Base-by-base conservation (phyloP, 1,284 basidiomycete species). In the Fomitiporia mediterranea region DNA sequence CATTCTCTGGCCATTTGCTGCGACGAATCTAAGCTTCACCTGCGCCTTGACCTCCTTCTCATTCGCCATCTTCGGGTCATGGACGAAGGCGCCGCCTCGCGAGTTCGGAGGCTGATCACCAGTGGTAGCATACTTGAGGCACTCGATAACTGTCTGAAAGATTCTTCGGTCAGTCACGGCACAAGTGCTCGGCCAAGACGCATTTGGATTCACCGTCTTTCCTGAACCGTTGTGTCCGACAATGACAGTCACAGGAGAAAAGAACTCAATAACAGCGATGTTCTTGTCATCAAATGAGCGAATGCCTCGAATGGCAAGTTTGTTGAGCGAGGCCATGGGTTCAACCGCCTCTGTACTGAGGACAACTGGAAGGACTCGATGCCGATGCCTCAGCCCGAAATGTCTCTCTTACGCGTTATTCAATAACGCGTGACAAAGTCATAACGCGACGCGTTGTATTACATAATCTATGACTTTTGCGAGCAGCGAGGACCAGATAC, bases 31-130 rank as follows among this genome's bases (percentile, higher is more conserved):
- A 32, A 99, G 75, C 68, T 95, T 92, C 60, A 99, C 96, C 72
- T 98, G 95, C 1, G 97, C 97, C 73, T 97, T 98, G 64, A 99
- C 96, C 67, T 98, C 94, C 68, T 95, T 97, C 73, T 97, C 92
- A 65, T 94, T 94, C 6, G 96, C 96, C 85, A 99, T 96, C 80
- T 95, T 95, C 0, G 97, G 97, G 72, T 99, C 97, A 69, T 99
- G 96, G 4, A 99, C 77, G 69, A 99, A 99, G 0, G 97, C 97
- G 28, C 97, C 97, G 27, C 96, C 96, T 62, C 96, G 94, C 30
- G 95, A 94, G 68, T 98, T 98, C 0, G 97, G 94, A 0, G 97
- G 97, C 63, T 99, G 86, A 70, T 99, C 95, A 32, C 97, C 97
- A 0, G 97, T 99, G 0, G 96, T 98, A 3, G 94, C 94, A 69